These are phyloP conservation scores for Chytriomyces sp. DNA, from an alignment of 192 early-diverging fungal genomes.

Conservation along the genomic window DNA sequence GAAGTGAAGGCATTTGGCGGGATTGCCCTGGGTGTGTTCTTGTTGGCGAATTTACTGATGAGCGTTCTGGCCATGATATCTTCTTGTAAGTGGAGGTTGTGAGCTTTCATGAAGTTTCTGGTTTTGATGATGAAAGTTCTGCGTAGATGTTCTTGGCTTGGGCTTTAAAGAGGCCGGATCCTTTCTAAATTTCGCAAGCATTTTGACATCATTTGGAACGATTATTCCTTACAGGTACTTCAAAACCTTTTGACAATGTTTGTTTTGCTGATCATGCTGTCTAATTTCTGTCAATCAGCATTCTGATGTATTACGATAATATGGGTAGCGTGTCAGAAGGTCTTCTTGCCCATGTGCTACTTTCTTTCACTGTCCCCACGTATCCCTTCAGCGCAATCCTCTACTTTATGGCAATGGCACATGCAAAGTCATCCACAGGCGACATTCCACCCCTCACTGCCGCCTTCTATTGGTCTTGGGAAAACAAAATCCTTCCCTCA, in stretches of 20 bases:
- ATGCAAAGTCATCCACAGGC: neutral
- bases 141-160: conserved; percentile 6
- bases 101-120: neutral
- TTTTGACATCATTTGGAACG: conserved; percentile 19
- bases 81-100: conserved; percentile 5
- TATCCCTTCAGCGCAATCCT: conserved; percentile 34
- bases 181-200: conserved; percentile 19
- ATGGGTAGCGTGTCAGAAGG: conserved; percentile 2
- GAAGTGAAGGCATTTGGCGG: conserved; percentile 23
- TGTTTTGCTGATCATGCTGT: neutral
- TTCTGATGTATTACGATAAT: conserved; percentile 30
- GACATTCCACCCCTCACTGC: conserved; percentile 21
- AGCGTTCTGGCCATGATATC: neutral
- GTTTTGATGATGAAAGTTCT: neutral
- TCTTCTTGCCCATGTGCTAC: neutral
- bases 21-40: conserved; percentile 18
- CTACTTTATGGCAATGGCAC: conserved; percentile 26
- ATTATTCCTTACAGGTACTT: conserved; percentile 14
- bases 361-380: conserved; percentile 20
- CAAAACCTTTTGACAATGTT: neutral
- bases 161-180: conserved; percentile 16
- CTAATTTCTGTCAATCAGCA: neutral
- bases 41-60: conserved; percentile 2
- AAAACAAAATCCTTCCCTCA: conserved; percentile 22
- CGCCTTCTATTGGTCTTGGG: conserved; percentile 20